Evolutionary conservation across 257 asterid genomes (phyloP).

Genomic region (Scutellaria galericulata): DNA sequence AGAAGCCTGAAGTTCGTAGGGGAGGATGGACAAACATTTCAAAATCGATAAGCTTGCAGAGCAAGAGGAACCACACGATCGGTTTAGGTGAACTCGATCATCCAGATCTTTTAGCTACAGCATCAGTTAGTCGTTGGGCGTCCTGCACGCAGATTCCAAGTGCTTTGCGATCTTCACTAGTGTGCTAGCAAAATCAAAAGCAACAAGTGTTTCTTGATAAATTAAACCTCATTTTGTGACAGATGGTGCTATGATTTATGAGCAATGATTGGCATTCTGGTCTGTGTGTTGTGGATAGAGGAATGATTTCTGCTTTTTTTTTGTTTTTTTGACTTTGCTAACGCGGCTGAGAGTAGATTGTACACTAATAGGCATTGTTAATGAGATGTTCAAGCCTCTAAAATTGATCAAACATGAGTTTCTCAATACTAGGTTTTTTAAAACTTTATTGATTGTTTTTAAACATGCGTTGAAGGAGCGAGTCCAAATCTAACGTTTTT

Average conservation of each 20-base stretch:
- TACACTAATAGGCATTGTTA: no score
- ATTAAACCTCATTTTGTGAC: neutral
- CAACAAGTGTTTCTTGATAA: neutral
- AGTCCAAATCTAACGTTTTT: no score
- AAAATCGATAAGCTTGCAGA: constrained; percentile 43
- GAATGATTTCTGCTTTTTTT: neutral
- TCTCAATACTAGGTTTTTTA: no score
- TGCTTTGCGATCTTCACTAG: constrained; percentile 56
- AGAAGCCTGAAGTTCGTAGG: constrained; percentile 39
- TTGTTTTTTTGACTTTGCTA: neutral
- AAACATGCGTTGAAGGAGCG: no score
- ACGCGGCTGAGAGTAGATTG: neutral
- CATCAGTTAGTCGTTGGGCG: constrained; percentile 65
- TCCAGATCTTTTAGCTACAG: constrained; percentile 44
- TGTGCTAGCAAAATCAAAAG: constrained; percentile 40
- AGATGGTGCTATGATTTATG: neutral
- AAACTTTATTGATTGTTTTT: no score
- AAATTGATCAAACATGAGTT: no score
- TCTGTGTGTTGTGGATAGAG: neutral
- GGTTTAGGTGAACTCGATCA: constrained; percentile 65
- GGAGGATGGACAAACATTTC: constrained; percentile 35
- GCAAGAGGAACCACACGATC: constrained; percentile 66
- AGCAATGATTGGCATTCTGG: neutral
- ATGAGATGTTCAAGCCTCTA: no score
- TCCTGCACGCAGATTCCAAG: constrained; percentile 59